A percentile compares a stretch with the other conserved stretches of the same genome.
Evolutionary conservation across 2,329 filamentous ascomycete species (phyloP).

Genomic region (Aspergillus versicolor): DNA sequence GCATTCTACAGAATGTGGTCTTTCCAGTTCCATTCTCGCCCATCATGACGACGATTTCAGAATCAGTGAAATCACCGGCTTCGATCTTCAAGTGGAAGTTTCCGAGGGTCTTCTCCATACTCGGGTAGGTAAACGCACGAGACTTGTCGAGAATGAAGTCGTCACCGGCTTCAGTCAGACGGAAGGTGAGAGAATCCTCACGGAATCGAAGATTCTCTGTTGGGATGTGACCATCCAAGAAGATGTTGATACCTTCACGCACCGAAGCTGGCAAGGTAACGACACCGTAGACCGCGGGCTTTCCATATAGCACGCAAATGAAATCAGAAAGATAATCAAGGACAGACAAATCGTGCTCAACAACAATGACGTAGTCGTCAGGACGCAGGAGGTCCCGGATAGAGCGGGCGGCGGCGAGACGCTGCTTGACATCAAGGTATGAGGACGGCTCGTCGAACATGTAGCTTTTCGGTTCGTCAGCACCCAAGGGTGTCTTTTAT

Average conservation of each 20-base stretch:
- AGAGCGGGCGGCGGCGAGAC: conserved; percentile 85
- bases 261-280: conserved; percentile 94
- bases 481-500: background rate
- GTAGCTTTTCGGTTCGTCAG: conserved; percentile 56
- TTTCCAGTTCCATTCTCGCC: conserved; percentile 99
- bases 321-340: conserved; percentile 98
- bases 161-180: conserved; percentile 83
- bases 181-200: conserved; percentile 94
- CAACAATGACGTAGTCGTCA: conserved; percentile 95
- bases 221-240: conserved; percentile 95
- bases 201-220: conserved; percentile 98
- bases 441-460: conserved; percentile 99
- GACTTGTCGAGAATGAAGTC: conserved; percentile 83
- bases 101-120: conserved; percentile 90
- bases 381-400: conserved; percentile 87
- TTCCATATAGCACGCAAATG: conserved; percentile 94
- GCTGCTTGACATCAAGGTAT: conserved; percentile 98
- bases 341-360: conserved; percentile 98
- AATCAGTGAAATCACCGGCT: conserved; percentile 86
- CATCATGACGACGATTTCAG: conserved; percentile 99
- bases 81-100: conserved; percentile 83
- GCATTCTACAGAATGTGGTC: conserved; percentile 96
- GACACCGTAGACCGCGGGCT: conserved; percentile 94
- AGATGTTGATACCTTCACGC: conserved; percentile 98
- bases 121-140: conserved; percentile 82